phyloP scores from a whole-genome alignment of 208 protist species.

The Trypanosoma platydactyli region DNA sequence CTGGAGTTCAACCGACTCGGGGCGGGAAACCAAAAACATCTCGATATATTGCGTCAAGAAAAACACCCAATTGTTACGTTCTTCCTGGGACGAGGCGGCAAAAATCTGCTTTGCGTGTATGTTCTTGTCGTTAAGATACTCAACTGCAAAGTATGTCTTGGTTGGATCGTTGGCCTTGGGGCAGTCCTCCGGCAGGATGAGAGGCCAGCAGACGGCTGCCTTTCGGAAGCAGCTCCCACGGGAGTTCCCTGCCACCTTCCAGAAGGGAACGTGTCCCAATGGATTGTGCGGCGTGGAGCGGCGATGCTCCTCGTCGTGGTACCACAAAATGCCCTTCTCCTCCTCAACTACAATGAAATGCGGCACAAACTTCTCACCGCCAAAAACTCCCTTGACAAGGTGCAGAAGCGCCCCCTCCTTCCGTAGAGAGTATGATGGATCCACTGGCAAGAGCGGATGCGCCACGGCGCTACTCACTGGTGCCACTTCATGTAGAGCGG shows the following conservation, averaged over 20 bases:
- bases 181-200: slow-evolving; percentile 60
- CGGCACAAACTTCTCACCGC: slow-evolving; percentile 31
- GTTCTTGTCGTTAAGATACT: slow-evolving; percentile 42
- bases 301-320: slow-evolving; percentile 32
- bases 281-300: slow-evolving; percentile 21
- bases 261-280: slow-evolving; percentile 46
- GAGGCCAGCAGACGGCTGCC: slow-evolving; percentile 68
- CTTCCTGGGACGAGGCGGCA: slow-evolving; percentile 30
- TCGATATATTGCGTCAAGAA: slow-evolving; percentile 72
- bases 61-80: slow-evolving; percentile 61
- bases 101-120: slow-evolving; percentile 39
- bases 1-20: slow-evolving; percentile 60
- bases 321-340: slow-evolving; percentile 47
- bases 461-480: background rate
- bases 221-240: slow-evolving; percentile 69
- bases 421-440: background rate
- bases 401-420: slow-evolving; percentile 51
- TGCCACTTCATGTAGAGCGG: background rate
- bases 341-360: slow-evolving; percentile 62
- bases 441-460: background rate
- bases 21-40: slow-evolving; percentile 49
- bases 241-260: slow-evolving; percentile 50
- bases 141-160: slow-evolving; percentile 57
- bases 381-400: slow-evolving; percentile 23
- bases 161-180: slow-evolving; percentile 34